Evolutionary conservation across 2,329 filamentous ascomycete species (phyloP), one percentile per base, ranked within the genome.

Genomic region (Penicillium expansum): DNA sequence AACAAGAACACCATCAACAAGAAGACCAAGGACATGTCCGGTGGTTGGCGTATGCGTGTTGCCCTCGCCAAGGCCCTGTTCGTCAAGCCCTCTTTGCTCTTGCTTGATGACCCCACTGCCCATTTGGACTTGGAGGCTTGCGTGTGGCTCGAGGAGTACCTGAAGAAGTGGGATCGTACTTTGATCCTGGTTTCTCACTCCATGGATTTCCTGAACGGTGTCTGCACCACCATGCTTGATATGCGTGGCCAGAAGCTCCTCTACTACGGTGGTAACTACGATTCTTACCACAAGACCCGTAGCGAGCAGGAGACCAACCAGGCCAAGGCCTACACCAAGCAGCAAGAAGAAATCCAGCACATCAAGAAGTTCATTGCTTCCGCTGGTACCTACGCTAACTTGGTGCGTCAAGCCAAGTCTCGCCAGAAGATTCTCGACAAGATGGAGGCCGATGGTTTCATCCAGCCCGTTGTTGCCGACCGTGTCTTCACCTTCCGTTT

Each of bases 321-420:
- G 83, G 91, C 90, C 86, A 99, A 97, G 84, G 94, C 94, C 62
- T 99, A 99, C 82, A 83, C 90, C 77, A 99, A 99, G 84, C 94
- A 99, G 77, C 94, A 99, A 76, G 94, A 99, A 62, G 94, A 99
- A 82, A 99, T 99, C 76, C 85, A 87, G 67, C 95, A 99, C 83
- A 99, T 99, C 84, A 97, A 99, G 84, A 97, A 97, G 81, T 99
- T 99, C 84, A 99, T 99, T 76, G 94, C 95, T 72, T 97, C 93
- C 61, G 94, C 94, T 56, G 94, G 95, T 92, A 99, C 94, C 60
- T 99, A 99, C 74, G 94, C 95, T 85, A 99, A 99, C 83, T 84
- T 99, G 82, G 94, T 99, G 74, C 86, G 91, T 77, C 94, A 99
- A 80, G 95, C 95, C 79, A 99, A 99, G 84, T 97, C 94, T 42